These are phyloP conservation scores for Trichophyton mentagrophytes DNA, from an alignment of 2,329 filamentous ascomycete species.

Conservation along the genomic window DNA sequence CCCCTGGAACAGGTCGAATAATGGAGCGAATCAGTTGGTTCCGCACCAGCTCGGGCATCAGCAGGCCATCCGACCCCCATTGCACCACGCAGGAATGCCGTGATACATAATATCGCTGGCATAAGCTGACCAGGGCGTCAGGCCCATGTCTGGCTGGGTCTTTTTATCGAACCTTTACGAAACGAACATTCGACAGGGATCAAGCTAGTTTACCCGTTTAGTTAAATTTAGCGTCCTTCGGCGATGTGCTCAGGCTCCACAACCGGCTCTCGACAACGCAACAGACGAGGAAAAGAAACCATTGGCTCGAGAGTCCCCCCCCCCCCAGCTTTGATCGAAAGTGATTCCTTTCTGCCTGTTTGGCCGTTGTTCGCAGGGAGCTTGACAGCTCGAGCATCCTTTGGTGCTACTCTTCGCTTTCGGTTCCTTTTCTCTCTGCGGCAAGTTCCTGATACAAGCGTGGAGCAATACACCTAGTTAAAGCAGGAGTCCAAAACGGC, in stretches of 20 bases:
- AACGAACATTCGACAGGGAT: background rate
- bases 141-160: background rate
- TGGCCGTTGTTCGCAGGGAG: background rate
- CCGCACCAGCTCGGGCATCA: background rate
- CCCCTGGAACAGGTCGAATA: background rate
- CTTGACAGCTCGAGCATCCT: background rate
- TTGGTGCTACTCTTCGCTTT: background rate
- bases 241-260: conserved; percentile 3
- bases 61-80: background rate
- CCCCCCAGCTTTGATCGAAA: background rate
- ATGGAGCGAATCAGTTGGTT: background rate
- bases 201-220: conserved; percentile 4
- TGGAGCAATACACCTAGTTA: too few relatives aligned
- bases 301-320: background rate
- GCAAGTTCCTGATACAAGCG: too few relatives aligned
- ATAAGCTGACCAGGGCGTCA: background rate
- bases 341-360: background rate
- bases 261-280: background rate
- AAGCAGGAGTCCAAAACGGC: too few relatives aligned
- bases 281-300: conserved; percentile 1
- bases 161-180: background rate
- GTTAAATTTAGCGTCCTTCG: conserved; percentile 2
- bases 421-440: background rate
- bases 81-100: background rate
- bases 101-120: background rate